Percentiles rank a stretch among this genome's conserved stretches.
Conservation (phyloP, 257 asterid genomes). For the Craterostigma plantagineum region DNA sequence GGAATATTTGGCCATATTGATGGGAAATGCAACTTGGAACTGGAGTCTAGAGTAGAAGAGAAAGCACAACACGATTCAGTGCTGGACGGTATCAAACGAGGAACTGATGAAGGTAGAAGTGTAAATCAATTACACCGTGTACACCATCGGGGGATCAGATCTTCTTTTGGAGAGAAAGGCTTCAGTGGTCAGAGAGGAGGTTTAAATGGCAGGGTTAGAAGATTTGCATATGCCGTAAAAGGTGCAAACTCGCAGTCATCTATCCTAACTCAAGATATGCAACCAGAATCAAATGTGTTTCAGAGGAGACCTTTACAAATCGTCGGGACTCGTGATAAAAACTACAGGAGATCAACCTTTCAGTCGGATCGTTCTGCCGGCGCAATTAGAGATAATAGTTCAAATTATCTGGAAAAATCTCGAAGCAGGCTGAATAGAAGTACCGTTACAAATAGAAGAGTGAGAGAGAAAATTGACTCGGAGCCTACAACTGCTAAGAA, state of each 20-base stretch:
- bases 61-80: slow-evolving; percentile 19
- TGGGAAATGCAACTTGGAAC: slow-evolving; percentile 20
- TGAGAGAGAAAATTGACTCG: no score
- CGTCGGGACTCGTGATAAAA: slow-evolving; percentile 59
- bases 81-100: slow-evolving; percentile 15
- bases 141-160: slow-evolving; percentile 21
- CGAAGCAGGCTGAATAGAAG: slow-evolving; percentile 75
- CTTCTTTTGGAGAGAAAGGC: slow-evolving; percentile 24
- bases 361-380: slow-evolving; percentile 17
- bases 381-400: slow-evolving; percentile 26
- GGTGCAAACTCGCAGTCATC: slow-evolving; percentile 28
- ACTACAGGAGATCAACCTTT: slow-evolving; percentile 34
- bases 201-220: slow-evolving; percentile 49
- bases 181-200: slow-evolving; percentile 25
- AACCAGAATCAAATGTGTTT: slow-evolving; percentile 36
- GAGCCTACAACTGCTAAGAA: slow-evolving; percentile 21
- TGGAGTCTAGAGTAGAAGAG: slow-evolving; percentile 24
- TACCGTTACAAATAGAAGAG: slow-evolving; percentile 27
- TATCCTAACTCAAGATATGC: slow-evolving; percentile 22
- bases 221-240: slow-evolving; percentile 57
- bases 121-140: slow-evolving; percentile 21
- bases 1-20: slow-evolving; percentile 10
- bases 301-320: slow-evolving; percentile 64
- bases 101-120: slow-evolving; percentile 24
- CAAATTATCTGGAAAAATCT: slow-evolving; percentile 26